Evolutionary conservation across 2,329 filamentous ascomycete species (phyloP).

Genomic region (Aaosphaeria arxii): DNA sequence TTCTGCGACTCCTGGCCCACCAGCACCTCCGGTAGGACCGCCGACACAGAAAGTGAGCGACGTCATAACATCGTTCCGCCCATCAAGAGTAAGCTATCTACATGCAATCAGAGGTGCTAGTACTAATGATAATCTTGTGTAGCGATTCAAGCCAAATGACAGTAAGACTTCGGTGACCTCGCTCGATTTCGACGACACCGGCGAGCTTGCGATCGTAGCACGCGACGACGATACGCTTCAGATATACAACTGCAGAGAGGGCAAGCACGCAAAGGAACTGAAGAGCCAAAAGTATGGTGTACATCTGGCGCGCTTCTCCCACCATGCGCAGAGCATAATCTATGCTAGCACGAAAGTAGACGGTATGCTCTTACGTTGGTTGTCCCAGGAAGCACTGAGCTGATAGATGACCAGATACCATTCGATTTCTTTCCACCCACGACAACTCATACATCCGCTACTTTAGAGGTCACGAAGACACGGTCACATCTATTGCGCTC

Average conservation of each 20-base stretch:
- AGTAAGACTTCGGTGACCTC: constrained; percentile 71
- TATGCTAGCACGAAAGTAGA: constrained; percentile 97
- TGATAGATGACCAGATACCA: constrained; percentile 59
- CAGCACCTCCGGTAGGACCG: constrained; percentile 31
- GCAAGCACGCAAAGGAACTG: constrained; percentile 82
- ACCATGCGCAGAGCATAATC: constrained; percentile 85
- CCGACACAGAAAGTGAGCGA: constrained; percentile 65
- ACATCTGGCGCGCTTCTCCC: constrained; percentile 90
- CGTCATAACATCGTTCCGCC: constrained; percentile 72
- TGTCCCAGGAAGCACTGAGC: background rate
- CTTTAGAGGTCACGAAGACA: constrained; percentile 83
- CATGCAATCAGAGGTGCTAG: background rate
- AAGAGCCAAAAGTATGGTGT: constrained; percentile 97
- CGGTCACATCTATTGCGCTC: constrained; percentile 79
- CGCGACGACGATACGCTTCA: constrained; percentile 94
- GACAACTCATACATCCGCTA: constrained; percentile 97
- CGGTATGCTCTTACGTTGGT: constrained; percentile 47
- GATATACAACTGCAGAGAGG: constrained; percentile 90
- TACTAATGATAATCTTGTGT: background rate
- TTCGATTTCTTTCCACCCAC: constrained; percentile 83
- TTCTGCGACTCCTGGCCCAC: constrained; percentile 28
- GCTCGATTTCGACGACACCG: constrained; percentile 93
- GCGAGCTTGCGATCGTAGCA: constrained; percentile 86
- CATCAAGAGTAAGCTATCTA: constrained; percentile 63
- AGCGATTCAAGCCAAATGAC: constrained; percentile 46